phyloP scores from a whole-genome alignment of 805 yeast genomes.

The Saccharomycopsis sp. region DNA sequence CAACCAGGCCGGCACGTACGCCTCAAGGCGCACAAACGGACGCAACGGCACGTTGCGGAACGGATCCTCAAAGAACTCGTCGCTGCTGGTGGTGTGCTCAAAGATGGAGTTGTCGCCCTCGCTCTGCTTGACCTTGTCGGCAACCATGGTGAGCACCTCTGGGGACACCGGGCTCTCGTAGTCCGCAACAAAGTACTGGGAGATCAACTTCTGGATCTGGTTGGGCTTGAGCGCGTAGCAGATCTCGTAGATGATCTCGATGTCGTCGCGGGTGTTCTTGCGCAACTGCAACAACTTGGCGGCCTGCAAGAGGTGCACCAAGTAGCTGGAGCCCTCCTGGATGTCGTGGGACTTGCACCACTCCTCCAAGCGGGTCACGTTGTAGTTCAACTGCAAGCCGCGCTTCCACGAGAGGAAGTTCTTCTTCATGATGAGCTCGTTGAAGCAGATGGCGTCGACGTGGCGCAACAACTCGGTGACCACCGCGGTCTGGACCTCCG shows the following conservation, averaged over 20 bases:
- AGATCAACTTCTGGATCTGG: slow-evolving; percentile 88
- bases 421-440: slow-evolving; percentile 91
- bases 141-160: slow-evolving; percentile 71
- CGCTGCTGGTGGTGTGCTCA: slow-evolving; percentile 56
- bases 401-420: slow-evolving; percentile 96
- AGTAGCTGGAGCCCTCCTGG: slow-evolving; percentile 76
- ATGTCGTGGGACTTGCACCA: slow-evolving; percentile 96
- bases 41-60: slow-evolving; percentile 67
- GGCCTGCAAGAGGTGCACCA: slow-evolving; percentile 85
- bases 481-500: slow-evolving; percentile 76
- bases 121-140: slow-evolving; percentile 63
- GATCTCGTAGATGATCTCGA: slow-evolving; percentile 86
- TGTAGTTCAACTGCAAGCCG: slow-evolving; percentile 92
- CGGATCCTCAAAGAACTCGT: slow-evolving; percentile 75
- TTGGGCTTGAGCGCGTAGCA: slow-evolving; percentile 90
- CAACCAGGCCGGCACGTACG: slow-evolving; percentile 93
- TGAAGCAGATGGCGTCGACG: slow-evolving; percentile 90
- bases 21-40: slow-evolving; percentile 75
- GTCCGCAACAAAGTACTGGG: slow-evolving; percentile 87
- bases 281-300: slow-evolving; percentile 88
- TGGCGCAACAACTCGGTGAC: slow-evolving; percentile 75
- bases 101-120: slow-evolving; percentile 57
- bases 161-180: slow-evolving; percentile 89
- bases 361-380: slow-evolving; percentile 92
- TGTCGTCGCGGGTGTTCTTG: slow-evolving; percentile 83